Evolutionary conservation across 345 rosid species (phyloP).

Genomic region (Cardiospermum halicacabum): DNA sequence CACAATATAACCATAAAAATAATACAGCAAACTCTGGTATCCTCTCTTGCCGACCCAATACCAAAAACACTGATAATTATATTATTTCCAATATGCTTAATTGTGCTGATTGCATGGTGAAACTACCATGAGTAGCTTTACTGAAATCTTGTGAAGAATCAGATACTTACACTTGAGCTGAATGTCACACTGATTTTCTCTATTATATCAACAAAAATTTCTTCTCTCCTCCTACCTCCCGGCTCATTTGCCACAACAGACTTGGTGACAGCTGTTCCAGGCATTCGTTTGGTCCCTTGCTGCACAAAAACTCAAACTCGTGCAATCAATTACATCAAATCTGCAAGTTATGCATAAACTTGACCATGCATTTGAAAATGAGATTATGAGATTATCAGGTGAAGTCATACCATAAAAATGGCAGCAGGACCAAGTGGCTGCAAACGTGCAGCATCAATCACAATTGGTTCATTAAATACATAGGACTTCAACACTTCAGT

Average conservation of each 20-base stretch:
- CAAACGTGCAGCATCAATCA: constrained; percentile 68
- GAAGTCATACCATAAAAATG: constrained; percentile 67
- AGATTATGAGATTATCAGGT: constrained; percentile 8
- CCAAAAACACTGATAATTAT: background rate
- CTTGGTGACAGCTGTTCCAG: constrained; percentile 95
- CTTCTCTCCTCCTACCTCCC: constrained; percentile 96
- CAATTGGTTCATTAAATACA: constrained; percentile 92
- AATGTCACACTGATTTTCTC: constrained; percentile 98
- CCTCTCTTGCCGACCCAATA: background rate
- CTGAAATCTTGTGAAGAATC: constrained; percentile 5
- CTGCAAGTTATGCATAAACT: constrained; percentile 6
- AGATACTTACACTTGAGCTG: constrained; percentile 86
- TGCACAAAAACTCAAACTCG: constrained; percentile 33
- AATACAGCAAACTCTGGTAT: background rate
- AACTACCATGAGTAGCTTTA: background rate
- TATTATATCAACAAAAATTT: constrained; percentile 94
- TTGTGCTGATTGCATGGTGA: background rate
- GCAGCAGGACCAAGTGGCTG: constrained; percentile 93
- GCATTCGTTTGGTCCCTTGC: constrained; percentile 98
- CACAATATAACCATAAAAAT: background rate
- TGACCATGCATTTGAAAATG: constrained; percentile 1
- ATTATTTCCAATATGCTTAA: background rate
- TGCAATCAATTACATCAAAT: constrained; percentile 19
- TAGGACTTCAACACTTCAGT: constrained; percentile 92
- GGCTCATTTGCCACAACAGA: constrained; percentile 98